Conservation (phyloP, 139 green algal species). For the Marvania coccoides region DNA sequence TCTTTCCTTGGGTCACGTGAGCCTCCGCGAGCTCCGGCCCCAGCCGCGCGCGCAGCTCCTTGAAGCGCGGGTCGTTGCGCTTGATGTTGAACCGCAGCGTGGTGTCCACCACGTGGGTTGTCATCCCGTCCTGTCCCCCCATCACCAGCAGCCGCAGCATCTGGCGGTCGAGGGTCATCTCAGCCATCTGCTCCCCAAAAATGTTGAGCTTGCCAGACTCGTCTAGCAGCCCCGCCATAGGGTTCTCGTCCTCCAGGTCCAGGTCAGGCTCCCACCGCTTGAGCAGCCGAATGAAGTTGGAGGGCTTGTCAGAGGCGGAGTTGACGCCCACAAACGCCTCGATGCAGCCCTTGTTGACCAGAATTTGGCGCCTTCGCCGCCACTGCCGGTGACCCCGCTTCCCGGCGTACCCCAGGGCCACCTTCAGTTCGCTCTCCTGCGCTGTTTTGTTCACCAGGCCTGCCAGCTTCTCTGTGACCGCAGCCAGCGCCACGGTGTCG, state of each 20-base stretch:
- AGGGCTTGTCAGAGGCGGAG: conserved; percentile 1
- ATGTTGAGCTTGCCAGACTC: neutral
- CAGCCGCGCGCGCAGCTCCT: neutral
- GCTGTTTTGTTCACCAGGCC: conserved; percentile 12
- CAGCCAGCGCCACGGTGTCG: neutral
- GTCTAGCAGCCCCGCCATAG: neutral
- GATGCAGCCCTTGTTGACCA: conserved; percentile 27
- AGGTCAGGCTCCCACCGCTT: conserved; percentile 4
- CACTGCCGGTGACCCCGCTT: conserved; percentile 35
- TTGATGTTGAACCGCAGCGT: conserved; percentile 17
- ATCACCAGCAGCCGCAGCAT: neutral
- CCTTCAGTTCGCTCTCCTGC: conserved; percentile 46
- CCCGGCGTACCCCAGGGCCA: conserved; percentile 17
- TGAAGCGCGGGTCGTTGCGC: conserved; percentile 5
- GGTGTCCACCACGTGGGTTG: neutral
- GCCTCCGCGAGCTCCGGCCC: neutral
- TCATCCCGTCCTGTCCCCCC: neutral
- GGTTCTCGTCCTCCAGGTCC: neutral
- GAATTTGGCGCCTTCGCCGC: conserved; percentile 28
- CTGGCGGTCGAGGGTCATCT: conserved; percentile 20
- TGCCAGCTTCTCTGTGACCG: neutral
- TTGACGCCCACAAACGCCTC: conserved; percentile 18
- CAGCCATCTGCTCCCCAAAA: conserved; percentile 11
- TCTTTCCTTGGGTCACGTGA: conserved; percentile 4
- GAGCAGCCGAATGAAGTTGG: conserved; percentile 21